A percentile compares a stretch with the other conserved stretches of the same genome.
These are phyloP conservation scores for Primulina tabacum DNA, from an alignment of 257 asterid species.

Conservation along the genomic window DNA sequence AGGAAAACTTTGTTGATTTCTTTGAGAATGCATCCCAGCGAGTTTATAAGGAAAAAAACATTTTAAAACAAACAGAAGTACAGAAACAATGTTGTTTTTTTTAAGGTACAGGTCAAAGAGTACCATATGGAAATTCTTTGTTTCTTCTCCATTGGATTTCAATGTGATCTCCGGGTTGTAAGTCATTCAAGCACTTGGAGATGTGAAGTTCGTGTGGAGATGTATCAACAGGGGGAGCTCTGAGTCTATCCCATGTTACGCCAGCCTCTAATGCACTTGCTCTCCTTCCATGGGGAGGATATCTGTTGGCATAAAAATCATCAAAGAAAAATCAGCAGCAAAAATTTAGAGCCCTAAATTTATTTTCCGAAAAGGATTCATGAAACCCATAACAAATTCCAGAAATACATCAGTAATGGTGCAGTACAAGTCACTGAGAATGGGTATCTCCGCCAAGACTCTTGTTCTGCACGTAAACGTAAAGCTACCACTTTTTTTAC, in stretches of 20 bases:
- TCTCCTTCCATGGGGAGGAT: slow-evolving; percentile 81
- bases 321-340: too few species aligned
- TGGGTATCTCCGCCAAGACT: slow-evolving; percentile 6
- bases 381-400: background rate
- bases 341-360: background rate
- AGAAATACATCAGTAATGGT: background rate
- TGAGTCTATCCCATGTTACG: slow-evolving; percentile 75
- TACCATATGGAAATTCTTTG: slow-evolving; percentile 87
- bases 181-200: slow-evolving; percentile 66
- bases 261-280: slow-evolving; percentile 64
- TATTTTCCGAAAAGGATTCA: background rate
- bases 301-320: slow-evolving; percentile 35
- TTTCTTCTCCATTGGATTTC: slow-evolving; percentile 95
- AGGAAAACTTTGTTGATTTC: background rate
- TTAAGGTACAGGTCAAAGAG: slow-evolving; percentile 22
- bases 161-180: slow-evolving; percentile 73
- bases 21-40: background rate
- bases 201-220: slow-evolving; percentile 63
- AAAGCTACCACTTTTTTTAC: background rate
- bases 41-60: slow-evolving; percentile 2
- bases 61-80: background rate
- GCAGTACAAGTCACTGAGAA: slow-evolving; percentile 7
- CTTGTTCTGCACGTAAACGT: background rate
- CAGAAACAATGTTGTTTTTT: background rate
- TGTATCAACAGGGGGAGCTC: slow-evolving; percentile 64